These are phyloP conservation scores for Monosporascus sp. DNA, from an alignment of 2,329 filamentous ascomycete genomes.

Conservation along the genomic window DNA sequence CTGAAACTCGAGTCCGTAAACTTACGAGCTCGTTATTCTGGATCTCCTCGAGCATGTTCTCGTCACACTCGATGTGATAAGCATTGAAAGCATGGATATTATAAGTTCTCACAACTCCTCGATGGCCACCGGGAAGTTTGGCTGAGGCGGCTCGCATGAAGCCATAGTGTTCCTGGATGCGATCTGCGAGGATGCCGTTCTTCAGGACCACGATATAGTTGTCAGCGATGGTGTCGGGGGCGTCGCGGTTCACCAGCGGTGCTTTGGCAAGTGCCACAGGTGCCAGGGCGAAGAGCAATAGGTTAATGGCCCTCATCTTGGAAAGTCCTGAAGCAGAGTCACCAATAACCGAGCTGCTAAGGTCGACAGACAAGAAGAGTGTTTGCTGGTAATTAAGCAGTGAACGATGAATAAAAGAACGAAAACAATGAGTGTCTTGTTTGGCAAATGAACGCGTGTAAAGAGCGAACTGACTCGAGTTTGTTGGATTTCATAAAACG, in stretches of 20 bases:
- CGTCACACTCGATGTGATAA: constrained; percentile 22
- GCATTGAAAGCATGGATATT: constrained; percentile 16
- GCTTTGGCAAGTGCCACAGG: constrained; percentile 12
- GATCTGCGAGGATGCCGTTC: constrained; percentile 2
- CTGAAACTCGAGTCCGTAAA: neutral
- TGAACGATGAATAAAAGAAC: neutral
- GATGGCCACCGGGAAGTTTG: constrained; percentile 2
- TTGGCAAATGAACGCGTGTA: neutral
- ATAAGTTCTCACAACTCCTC: constrained; percentile 18
- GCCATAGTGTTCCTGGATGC: constrained; percentile 12
- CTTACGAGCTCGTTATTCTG: constrained; percentile 14
- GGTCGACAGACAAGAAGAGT: neutral
- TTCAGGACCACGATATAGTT: constrained; percentile 24
- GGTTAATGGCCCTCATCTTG: constrained; percentile 10
- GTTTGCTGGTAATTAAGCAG: neutral
- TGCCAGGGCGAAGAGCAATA: constrained; percentile 7
- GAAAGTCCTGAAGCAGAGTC: neutral
- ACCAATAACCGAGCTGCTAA: neutral
- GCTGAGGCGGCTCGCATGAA: constrained; percentile 9
- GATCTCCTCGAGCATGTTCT: constrained; percentile 15
- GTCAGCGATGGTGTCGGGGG: constrained; percentile 12
- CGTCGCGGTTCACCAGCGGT: constrained; percentile 13
- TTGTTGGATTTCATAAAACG: neutral
- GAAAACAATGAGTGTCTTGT: neutral
- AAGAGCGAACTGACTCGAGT: neutral